Base-by-base conservation (phyloP, 2,329 filamentous ascomycete species). In the Pyrenophora teres region DNA sequence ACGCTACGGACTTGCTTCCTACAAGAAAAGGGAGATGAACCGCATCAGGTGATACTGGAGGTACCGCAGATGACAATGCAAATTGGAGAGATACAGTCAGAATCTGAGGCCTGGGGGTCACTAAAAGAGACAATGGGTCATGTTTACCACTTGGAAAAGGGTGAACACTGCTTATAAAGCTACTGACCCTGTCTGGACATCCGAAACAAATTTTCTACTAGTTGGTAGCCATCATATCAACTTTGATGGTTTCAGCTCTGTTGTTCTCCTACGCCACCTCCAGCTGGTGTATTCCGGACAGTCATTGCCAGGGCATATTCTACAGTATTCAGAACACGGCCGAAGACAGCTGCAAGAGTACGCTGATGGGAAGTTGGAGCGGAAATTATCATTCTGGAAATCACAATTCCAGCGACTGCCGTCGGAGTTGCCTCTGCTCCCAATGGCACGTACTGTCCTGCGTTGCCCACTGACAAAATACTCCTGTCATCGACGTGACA, bases 221-320 rank as follows among this genome's bases (percentile, higher is more conserved):
- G 40, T 83, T 4, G 67, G 67, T 1, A 73, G 71, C 39, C 80
- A 82, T 51, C 80, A 83, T 56, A 81, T 83, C 32, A 65, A 72
- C 30, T 74, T 83, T 71, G 81, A 84, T 54, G 79, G 77, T 0
- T 53, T 76, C 32, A 78, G 78, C 38, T 74, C 74, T 3, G 56
- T 77, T 8, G 56, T 81, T 2, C 66, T 83, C 15, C 48, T 80
- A 10, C 23, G 53, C 0, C 79, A 83, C 32, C 49, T 83, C 3
- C 69, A 78, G n/a, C 73, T 68, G 23, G 71, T 64, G 0, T 83
- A 82, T 60, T 65, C 65, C 1, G 66, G 70, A 10, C 40, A 53
- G 39, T 25, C 16, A 3, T 63, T 72, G 10, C 60, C 35, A 12
- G 21, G n/a, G 8, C 12, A 15, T 16, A n/a, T 25, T 4, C 15